phyloP scores from a whole-genome alignment of 2,329 filamentous ascomycete genomes.

The Penicillium sp. region DNA sequence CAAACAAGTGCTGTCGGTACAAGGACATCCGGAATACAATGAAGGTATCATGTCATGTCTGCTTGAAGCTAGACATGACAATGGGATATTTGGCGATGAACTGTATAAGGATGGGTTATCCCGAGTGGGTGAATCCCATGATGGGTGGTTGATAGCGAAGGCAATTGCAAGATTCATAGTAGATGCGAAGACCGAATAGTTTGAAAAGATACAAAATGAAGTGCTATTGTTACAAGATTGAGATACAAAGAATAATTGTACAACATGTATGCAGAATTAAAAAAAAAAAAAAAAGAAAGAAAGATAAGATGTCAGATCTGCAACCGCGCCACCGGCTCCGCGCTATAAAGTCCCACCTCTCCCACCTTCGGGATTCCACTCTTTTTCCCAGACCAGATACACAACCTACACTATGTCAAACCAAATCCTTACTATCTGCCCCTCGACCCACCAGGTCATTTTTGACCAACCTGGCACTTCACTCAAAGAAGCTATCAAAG shows the following conservation, averaged over 20 bases:
- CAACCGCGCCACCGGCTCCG: conserved; percentile 7
- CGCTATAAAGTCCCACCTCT: conserved; percentile 13
- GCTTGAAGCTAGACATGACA: conserved; percentile 22
- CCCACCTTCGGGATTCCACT: neutral
- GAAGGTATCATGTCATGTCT: conserved; percentile 39
- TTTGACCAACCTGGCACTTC: conserved; percentile 70
- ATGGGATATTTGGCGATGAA: conserved; percentile 26
- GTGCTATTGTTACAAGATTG: neutral
- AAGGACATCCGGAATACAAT: conserved; percentile 53
- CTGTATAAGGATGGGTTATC: conserved; percentile 24
- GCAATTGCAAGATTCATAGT: neutral
- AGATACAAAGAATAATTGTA: neutral
- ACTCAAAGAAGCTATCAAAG: conserved; percentile 23
- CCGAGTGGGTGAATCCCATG: conserved; percentile 21
- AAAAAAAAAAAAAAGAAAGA: neutral
- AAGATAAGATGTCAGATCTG: neutral
- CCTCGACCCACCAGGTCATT: conserved; percentile 80
- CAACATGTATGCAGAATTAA: neutral
- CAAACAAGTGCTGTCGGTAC: conserved; percentile 44
- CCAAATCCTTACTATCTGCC: conserved; percentile 69
- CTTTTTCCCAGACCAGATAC: neutral
- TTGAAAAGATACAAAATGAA: neutral
- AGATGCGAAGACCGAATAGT: neutral
- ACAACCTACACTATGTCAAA: conserved; percentile 23
- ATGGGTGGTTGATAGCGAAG: conserved; percentile 23